Percentiles rank a stretch among this genome's conserved stretches.
Evolutionary conservation across 257 asterid species (phyloP).

Genomic region (Nicotiana attenuata): DNA sequence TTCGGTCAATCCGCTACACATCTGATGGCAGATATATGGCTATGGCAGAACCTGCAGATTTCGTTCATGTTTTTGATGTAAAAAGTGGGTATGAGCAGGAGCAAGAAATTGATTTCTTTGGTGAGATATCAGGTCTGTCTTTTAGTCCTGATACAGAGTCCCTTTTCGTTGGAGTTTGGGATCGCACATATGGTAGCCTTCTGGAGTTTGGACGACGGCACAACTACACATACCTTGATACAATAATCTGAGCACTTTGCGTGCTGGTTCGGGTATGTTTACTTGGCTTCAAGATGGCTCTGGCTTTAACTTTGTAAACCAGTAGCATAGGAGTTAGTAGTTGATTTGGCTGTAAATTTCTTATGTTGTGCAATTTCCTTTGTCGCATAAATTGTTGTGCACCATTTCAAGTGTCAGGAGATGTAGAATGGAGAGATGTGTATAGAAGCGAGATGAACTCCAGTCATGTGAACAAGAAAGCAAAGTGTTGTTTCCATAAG

Average conservation of each 20-base stretch:
- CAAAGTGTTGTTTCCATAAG: neutral
- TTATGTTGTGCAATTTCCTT: slow-evolving; percentile 20
- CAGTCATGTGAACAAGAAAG: neutral
- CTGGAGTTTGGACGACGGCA: slow-evolving; percentile 70
- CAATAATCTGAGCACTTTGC: slow-evolving; percentile 18
- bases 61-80: slow-evolving; percentile 79
- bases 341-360: slow-evolving; percentile 10
- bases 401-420: slow-evolving; percentile 12
- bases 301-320: slow-evolving; percentile 17
- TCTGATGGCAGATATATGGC: slow-evolving; percentile 89
- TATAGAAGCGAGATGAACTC: slow-evolving; percentile 32
- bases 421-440: slow-evolving; percentile 33
- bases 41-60: slow-evolving; percentile 99
- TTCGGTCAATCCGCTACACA: slow-evolving; percentile 80
- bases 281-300: slow-evolving; percentile 11
- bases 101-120: slow-evolving; percentile 92
- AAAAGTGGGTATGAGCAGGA: slow-evolving; percentile 61
- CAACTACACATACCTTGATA: slow-evolving; percentile 66
- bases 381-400: slow-evolving; percentile 11
- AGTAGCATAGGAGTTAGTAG: slow-evolving; percentile 12
- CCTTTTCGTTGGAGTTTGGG: slow-evolving; percentile 86
- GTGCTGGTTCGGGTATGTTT: slow-evolving; percentile 5
- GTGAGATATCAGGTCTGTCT: slow-evolving; percentile 89
- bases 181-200: slow-evolving; percentile 88
- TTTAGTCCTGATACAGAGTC: slow-evolving; percentile 90